Evolutionary conservation across 2,329 filamentous ascomycete species (phyloP).

Genomic region (Ceratocystis albifundus): DNA sequence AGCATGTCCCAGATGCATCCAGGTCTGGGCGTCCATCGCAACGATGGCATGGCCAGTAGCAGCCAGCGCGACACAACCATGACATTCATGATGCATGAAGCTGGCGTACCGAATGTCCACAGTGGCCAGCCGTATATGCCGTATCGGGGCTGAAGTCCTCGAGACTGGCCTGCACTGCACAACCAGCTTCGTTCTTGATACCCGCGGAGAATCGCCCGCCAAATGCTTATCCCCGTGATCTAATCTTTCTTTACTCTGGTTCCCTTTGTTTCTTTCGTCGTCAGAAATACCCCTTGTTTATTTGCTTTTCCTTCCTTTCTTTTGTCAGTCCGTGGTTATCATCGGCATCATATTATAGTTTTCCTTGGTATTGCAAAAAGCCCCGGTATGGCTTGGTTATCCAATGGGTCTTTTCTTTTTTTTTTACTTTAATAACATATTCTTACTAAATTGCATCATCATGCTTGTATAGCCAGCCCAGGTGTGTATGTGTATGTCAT

Average conservation of each 20-base stretch:
- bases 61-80: conserved; percentile 38
- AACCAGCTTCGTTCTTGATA: conserved; percentile 8
- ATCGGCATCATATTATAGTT: neutral
- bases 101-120: conserved; percentile 34
- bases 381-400: neutral
- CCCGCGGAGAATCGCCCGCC: neutral
- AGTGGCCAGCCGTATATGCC: conserved; percentile 36
- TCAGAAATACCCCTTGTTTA: neutral
- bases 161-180: conserved; percentile 26
- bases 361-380: neutral
- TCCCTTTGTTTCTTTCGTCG: conserved; percentile 7
- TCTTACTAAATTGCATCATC: neutral
- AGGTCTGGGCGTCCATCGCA: conserved; percentile 24
- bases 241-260: conserved; percentile 7
- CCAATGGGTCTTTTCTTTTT: neutral
- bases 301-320: neutral
- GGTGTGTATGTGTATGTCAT: no score
- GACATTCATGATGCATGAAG: conserved; percentile 43
- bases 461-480: neutral
- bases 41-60: conserved; percentile 18
- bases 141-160: conserved; percentile 25
- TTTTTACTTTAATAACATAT: neutral
- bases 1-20: conserved; percentile 30
- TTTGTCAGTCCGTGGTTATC: neutral
- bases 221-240: conserved; percentile 17